Evolutionary conservation across 345 rosid genomes (phyloP), one percentile per base, ranked within the genome.

Genomic region (Corchorus capsularis): DNA sequence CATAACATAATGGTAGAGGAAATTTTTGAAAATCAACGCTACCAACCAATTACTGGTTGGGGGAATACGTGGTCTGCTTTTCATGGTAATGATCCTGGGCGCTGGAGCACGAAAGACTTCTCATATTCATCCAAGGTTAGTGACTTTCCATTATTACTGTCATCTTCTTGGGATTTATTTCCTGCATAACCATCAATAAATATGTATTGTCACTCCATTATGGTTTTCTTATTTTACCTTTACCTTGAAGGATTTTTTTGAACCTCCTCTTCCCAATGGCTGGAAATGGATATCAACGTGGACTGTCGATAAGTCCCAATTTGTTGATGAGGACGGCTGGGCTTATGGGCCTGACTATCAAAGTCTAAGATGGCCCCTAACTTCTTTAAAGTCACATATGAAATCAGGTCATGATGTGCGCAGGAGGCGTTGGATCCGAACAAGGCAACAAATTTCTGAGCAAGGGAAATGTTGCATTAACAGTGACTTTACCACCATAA

Each of bases 271-370:
- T 75, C 91, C 88, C 50, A 72, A 85, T 22, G 91, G 93, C 67
- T 89, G 93, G 89, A 78, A 80, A 68, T 89, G 91, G 93, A 82
- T 84, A 55, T 87, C 93, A 45, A 52, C 88, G 62, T 89, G 93
- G 93, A 82, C 84, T 57, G 50, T 89, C 71, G 89, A 87, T 79
- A 89, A 86, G 79, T 82, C 89, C 50, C 82, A 76, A 47, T 73
- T 72, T 57, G 89, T 86, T 77, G 93, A 89, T 77, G 77, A 69
- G 65, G 89, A 86, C 49, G 93, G 93, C 52, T 89, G 93, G 93
- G 85, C 86, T 45, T 89, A 87, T 83, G 93, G 88, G 43, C 82
- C 91, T 80, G 88, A 87, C 68, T 84, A 83, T 63, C 86, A 77
- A 52, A 79, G 78, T 78, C 72, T 89, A 68, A 87, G 74, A 69